Evolutionary conservation across 805 yeast genomes (phyloP).

Genomic region (Candida ovalis): DNA sequence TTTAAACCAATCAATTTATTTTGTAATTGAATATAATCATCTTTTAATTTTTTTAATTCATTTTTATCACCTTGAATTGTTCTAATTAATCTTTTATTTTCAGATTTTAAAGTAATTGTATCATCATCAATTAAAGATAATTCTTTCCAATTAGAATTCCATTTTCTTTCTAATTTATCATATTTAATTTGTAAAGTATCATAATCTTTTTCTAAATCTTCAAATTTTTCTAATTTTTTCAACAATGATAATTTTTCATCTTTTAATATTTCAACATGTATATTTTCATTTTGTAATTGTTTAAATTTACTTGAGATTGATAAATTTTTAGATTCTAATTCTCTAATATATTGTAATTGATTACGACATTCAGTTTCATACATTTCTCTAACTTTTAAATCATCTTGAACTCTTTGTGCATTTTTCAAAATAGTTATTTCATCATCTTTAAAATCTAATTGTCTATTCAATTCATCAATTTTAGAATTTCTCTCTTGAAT

Average conservation of each 20-base stretch:
- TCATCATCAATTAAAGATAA: not conserved
- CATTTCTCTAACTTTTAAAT: conserved; percentile 29
- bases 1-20: conserved; percentile 9
- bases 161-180: conserved; percentile 41
- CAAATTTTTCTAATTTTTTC: conserved; percentile 36
- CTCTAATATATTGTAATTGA: conserved; percentile 43
- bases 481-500: conserved; percentile 8
- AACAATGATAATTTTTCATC: conserved; percentile 48
- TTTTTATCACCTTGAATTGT: conserved; percentile 2
- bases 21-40: conserved; percentile 12
- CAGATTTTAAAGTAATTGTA: conserved; percentile 4
- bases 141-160: conserved; percentile 36
- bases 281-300: conserved; percentile 42
- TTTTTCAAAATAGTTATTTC: conserved; percentile 10
- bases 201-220: conserved; percentile 40
- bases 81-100: not conserved
- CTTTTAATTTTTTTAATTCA: conserved; percentile 8
- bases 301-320: conserved; percentile 51
- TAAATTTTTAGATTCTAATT: conserved; percentile 49
- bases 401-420: conserved; percentile 12
- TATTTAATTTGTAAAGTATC: conserved; percentile 49
- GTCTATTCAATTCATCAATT: conserved; percentile 21
- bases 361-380: conserved; percentile 30
- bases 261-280: conserved; percentile 47
- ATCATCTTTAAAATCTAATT: conserved; percentile 9